A percentile compares a stretch with the other conserved stretches of the same genome.
These are phyloP conservation scores for Trametes sp. DNA, from an alignment of 1,284 basidiomycete genomes.

Conservation along the genomic window DNA sequence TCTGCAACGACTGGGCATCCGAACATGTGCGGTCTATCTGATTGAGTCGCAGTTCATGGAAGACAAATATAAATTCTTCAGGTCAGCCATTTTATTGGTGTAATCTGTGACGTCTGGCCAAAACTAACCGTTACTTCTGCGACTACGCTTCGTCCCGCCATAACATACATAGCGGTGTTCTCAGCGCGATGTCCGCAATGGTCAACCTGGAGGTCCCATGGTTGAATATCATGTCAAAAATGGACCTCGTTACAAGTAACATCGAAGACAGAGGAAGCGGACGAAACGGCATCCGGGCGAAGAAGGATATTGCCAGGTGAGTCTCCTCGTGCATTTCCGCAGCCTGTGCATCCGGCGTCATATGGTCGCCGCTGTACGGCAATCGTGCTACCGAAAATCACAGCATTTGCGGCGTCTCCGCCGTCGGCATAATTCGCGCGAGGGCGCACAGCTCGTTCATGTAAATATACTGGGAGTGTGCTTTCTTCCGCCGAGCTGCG, in stretches of 20 bases:
- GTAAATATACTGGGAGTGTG: background rate
- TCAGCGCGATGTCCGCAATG: constrained; percentile 99
- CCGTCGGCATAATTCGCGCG: constrained; percentile 5
- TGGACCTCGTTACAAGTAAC: constrained; percentile 89
- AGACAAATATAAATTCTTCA: constrained; percentile 98
- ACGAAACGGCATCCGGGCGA: constrained; percentile 75
- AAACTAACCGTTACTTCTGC: background rate
- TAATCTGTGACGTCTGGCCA: no score
- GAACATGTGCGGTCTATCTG: constrained; percentile 88
- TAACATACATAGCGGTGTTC: constrained; percentile 75
- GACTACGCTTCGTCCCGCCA: background rate
- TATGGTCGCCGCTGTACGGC: background rate
- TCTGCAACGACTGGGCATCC: constrained; percentile 75
- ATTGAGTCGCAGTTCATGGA: constrained; percentile 99
- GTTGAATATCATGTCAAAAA: constrained; percentile 99
- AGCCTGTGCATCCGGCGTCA: background rate
- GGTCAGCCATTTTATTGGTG: constrained; percentile 48
- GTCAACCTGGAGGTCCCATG: constrained; percentile 96
- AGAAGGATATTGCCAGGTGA: constrained; percentile 81
- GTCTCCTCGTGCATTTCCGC: background rate
- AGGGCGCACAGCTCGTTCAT: background rate
- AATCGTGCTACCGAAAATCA: background rate
- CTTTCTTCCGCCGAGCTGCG: background rate
- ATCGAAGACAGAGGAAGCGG: constrained; percentile 68
- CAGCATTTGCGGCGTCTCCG: no score